Percentiles rank a stretch among this genome's conserved stretches.
These are phyloP conservation scores for Apiospora marii DNA, from an alignment of 2,329 filamentous ascomycete genomes.

Conservation along the genomic window DNA sequence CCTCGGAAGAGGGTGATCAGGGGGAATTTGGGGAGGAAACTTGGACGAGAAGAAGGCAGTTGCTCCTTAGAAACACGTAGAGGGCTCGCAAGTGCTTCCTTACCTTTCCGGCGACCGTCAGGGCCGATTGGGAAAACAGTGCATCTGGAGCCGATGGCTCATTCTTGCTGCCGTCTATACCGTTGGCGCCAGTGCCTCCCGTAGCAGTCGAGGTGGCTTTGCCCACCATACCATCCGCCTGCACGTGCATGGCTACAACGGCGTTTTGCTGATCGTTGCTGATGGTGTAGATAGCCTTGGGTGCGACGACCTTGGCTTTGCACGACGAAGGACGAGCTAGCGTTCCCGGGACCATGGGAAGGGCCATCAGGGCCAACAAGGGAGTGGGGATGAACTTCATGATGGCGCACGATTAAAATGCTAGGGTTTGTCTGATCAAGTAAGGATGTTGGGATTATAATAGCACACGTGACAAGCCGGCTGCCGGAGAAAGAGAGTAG, in stretches of 20 bases:
- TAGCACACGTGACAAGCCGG: too few relatives aligned
- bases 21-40: not conserved
- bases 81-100: too few relatives aligned
- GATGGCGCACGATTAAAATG: too few relatives aligned
- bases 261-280: conserved; percentile 60
- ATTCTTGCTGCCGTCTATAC: conserved; percentile 47
- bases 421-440: too few relatives aligned
- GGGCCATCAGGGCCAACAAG: too few relatives aligned
- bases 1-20: not conserved
- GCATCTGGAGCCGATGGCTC: conserved; percentile 56
- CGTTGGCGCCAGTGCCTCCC: conserved; percentile 54
- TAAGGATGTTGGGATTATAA: too few relatives aligned
- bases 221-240: conserved; percentile 54
- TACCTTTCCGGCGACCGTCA: conserved; percentile 60
- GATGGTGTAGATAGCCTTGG: conserved; percentile 62
- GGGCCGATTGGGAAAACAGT: conserved; percentile 57
- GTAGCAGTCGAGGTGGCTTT: conserved; percentile 52
- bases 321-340: too few relatives aligned
- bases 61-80: too few relatives aligned
- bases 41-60: conserved; percentile 9
- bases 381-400: too few relatives aligned
- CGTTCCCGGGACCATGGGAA: too few relatives aligned
- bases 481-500: too few relatives aligned
- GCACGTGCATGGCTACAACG: conserved; percentile 59
- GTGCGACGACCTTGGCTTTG: too few relatives aligned